Base-by-base conservation (phyloP, 2,329 filamentous ascomycete genomes). In the Neoarthrinium moseri region DNA sequence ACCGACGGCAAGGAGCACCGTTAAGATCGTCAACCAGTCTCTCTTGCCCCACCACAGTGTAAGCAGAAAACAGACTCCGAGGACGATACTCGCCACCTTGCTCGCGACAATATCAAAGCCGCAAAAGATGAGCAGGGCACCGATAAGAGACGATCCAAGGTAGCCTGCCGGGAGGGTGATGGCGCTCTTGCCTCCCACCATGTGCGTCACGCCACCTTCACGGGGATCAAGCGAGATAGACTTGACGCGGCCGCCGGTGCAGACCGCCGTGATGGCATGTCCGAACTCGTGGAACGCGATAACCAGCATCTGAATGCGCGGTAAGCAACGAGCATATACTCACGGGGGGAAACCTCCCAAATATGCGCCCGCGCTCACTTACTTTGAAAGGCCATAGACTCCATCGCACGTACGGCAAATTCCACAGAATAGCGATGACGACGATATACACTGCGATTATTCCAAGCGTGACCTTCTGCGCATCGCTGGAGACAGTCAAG, bases 271-370 rank as follows among this genome's bases (percentile, higher is more conserved):
- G 56, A 89, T 79, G 39, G 87, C 87, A 66, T 91, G 87, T 11
- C 85, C 81, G 59, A 91, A 84, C 55, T 91, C 87, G 67, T 91
- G 87, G 65, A 91, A 91, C 29, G 87, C 87, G 52, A 91, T 91
- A 42, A 89, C 86, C 17, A 91, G 77, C 87, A 91, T 90, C 83
- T 87, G 48, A 2, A 33, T 7, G 2, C 30, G 27, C 34, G 49
- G 15, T 48, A 45, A 50, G 27, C 35, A 6, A 43, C 26, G 24
- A 10, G 29, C 15, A 22, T n/a, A n/a, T n/a, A n/a, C n/a, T n/a
- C n/a, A n/a, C n/a, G n/a, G n/a, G n/a, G n/a, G n/a, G n/a, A n/a
- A n/a, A n/a, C n/a, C n/a, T n/a, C n/a, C n/a, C n/a, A n/a, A n/a
- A n/a, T n/a, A n/a, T n/a, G n/a, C 21, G 13, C 11, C 7, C n/a